Evolutionary conservation across 2,329 filamentous ascomycete species (phyloP), one percentile per base, ranked within the genome.

Genomic region (Paradendryphiella salina): DNA sequence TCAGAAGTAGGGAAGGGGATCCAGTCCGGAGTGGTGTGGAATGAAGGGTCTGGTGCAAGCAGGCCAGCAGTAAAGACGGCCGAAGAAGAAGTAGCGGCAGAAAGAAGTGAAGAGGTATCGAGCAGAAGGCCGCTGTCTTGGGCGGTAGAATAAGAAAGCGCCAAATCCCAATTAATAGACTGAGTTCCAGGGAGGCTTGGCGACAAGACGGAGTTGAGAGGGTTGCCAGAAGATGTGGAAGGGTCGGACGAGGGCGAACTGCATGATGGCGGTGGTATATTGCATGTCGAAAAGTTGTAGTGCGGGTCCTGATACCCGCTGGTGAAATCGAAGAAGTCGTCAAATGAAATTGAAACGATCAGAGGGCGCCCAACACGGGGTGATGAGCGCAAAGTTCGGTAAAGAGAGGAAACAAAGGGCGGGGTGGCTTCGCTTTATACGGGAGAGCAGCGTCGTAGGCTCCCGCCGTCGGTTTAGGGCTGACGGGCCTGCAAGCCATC

Each of bases 241-340:
- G 46, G 38, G 38, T 57, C 60, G 49, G 59, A 43, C 64, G 54
- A 63, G 50, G 49, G 46, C 49, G 49, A 58, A 57, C 49, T 56
- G 58, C 59, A 64, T 63, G 59, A 11, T 54, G 51, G 54, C 37
- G 43, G 44, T 50, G 55, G 61, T 47, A 47, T 57, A 61, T 49
- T 71, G 57, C 70, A 72, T 72, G 31, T 43, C 54, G 62, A 59
- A 53, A 71, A 70, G 56, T 55, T 63, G 59, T 54, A 59, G 52
- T 49, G 66, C 70, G 70, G 67, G 67, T 61, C 63, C 51, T 63
- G 51, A 40, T 62, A 60, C 69, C 69, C 70, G 70, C 68, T 69
- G 63, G 60, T 63, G 60, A 67, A 70, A 64, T 60, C 62, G 59
- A 71, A 57, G 59, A 64, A 68, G 28, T 71, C 67, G 54, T 72